Evolutionary conservation across 2,329 filamentous ascomycete species (phyloP).

Genomic region (Colletotrichum scovillei): DNA sequence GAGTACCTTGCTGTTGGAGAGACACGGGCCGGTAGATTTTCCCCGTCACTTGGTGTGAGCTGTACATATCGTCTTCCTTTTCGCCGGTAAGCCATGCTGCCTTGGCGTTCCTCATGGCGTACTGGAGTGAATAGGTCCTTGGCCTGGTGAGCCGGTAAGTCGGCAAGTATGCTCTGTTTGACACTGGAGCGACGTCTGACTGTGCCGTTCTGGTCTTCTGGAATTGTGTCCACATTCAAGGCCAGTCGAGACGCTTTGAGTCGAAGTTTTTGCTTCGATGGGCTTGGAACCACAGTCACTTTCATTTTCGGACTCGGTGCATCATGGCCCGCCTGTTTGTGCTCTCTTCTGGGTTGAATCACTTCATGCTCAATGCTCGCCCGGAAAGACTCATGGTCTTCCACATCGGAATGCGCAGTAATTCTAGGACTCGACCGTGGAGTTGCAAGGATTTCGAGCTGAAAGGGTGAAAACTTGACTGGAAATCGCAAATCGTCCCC

Average conservation of each 20-base stretch:
- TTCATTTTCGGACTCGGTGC: neutral
- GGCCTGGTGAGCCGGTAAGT: neutral
- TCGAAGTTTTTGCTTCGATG: slow-evolving; percentile 44
- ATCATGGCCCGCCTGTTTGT: slow-evolving; percentile 21
- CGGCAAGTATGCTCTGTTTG: neutral
- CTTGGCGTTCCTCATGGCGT: neutral
- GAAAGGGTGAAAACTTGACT: slow-evolving; percentile 34
- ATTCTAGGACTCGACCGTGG: slow-evolving; percentile 19
- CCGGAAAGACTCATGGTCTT: slow-evolving; percentile 22
- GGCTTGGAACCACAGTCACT: neutral
- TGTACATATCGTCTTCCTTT: slow-evolving; percentile 17
- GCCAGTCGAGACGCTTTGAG: slow-evolving; percentile 36
- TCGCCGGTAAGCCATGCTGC: neutral
- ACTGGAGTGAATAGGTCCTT: slow-evolving; percentile 7
- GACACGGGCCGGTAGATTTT: neutral
- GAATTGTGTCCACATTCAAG: neutral
- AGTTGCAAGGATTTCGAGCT: slow-evolving; percentile 30
- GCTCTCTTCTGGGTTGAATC: neutral
- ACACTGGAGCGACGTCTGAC: neutral
- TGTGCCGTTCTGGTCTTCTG: slow-evolving; percentile 4
- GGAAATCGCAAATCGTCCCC: slow-evolving; percentile 17
- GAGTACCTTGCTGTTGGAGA: neutral
- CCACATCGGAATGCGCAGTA: slow-evolving; percentile 7
- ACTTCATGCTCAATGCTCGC: slow-evolving; percentile 20
- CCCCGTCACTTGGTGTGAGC: neutral